Percentiles rank a stretch among this genome's conserved stretches.
Conservation (phyloP, 768 basidiomycete genomes). For the Suillus brevipes region DNA sequence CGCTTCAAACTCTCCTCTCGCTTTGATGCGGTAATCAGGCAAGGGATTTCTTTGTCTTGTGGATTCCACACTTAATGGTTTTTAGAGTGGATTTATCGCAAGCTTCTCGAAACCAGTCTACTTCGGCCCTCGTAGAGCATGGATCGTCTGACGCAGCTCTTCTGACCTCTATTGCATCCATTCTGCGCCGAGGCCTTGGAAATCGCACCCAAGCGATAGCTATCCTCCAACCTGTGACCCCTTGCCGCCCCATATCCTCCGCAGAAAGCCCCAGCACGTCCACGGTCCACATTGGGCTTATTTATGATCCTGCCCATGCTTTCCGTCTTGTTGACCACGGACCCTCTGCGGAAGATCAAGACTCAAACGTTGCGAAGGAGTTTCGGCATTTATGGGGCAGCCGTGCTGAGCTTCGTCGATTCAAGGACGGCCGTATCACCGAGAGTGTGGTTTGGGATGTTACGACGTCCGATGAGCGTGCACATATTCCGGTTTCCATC, state of each 20-base stretch:
- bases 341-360: conserved; percentile 67
- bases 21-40: conserved; percentile 77
- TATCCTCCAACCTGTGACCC: conserved; percentile 54
- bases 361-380: conserved; percentile 46
- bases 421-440: conserved; percentile 91
- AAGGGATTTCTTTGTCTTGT: conserved; percentile 19
- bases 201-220: conserved; percentile 66
- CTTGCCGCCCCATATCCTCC: conserved; percentile 49
- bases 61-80: conserved; percentile 9
- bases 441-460: conserved; percentile 99
- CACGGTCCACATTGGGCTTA: conserved; percentile 68
- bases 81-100: conserved; percentile 49
- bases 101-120: conserved; percentile 43
- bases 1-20: conserved; percentile 60
- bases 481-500: conserved; percentile 73
- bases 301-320: conserved; percentile 71
- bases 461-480: conserved; percentile 74
- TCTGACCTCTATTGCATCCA: conserved; percentile 48
- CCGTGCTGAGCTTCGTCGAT: conserved; percentile 89
- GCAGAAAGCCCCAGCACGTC: conserved; percentile 52
- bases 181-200: conserved; percentile 68
- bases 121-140: conserved; percentile 45
- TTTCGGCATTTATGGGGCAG: conserved; percentile 91
- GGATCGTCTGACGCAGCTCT: conserved; percentile 62
- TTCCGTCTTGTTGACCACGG: conserved; percentile 92